phyloP scores from a whole-genome alignment of 1,139 yeast species.

The Yamadazyma mexicana region DNA sequence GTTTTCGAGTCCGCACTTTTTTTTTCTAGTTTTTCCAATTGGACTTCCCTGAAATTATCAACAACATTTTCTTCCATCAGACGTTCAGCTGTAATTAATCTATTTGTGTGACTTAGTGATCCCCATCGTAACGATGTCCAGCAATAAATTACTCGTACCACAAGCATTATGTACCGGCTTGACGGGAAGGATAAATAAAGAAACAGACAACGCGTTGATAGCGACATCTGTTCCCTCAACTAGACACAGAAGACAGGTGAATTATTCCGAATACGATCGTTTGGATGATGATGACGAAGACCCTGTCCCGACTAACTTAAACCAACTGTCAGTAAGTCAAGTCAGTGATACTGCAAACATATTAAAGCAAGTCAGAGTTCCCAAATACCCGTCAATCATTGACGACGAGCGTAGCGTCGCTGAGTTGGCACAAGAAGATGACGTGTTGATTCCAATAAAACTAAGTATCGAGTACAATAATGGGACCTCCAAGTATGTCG shows the following conservation, averaged over 20 bases:
- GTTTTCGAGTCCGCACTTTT: neutral
- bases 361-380: conserved; percentile 35
- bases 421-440: conserved; percentile 32
- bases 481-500: conserved; percentile 61
- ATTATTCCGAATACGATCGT: conserved; percentile 76
- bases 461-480: conserved; percentile 71
- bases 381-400: conserved; percentile 28
- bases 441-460: conserved; percentile 73
- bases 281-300: conserved; percentile 68
- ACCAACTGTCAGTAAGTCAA: conserved; percentile 23
- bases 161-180: conserved; percentile 78
- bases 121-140: neutral
- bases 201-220: conserved; percentile 60
- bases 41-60: neutral
- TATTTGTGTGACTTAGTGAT: neutral
- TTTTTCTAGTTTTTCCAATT: neutral
- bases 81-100: too few species aligned
- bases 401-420: conserved; percentile 25
- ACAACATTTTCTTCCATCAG: neutral
- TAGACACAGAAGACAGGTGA: conserved; percentile 69
- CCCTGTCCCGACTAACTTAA: conserved; percentile 28
- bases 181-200: conserved; percentile 62
- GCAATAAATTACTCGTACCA: conserved; percentile 43
- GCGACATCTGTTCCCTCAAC: conserved; percentile 73
- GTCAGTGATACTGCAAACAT: conserved; percentile 30